phyloP scores from a whole-genome alignment of 2,329 filamentous ascomycete genomes.

The Beauveria sp. region DNA sequence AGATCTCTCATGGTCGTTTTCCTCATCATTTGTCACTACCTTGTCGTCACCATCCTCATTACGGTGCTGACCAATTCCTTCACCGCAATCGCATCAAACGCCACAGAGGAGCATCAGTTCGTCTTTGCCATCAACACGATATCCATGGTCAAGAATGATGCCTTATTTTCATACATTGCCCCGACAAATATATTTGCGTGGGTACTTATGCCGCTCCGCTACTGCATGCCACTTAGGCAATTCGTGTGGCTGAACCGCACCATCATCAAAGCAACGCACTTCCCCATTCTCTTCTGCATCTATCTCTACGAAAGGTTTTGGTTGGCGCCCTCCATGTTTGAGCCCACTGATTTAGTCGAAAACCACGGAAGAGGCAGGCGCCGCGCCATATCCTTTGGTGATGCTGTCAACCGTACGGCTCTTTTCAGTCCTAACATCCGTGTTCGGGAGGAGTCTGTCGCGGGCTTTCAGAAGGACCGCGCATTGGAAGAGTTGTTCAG shows the following conservation, averaged over 20 bases:
- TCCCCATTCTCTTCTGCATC: conserved; percentile 78
- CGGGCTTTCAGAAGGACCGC: conserved; percentile 81
- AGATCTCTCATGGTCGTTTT: conserved; percentile 71
- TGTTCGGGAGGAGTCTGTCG: conserved; percentile 76
- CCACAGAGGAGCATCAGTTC: conserved; percentile 86
- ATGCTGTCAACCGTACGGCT: conserved; percentile 46
- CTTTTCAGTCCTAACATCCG: conserved; percentile 68
- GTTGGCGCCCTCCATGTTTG: conserved; percentile 67
- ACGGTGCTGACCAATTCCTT: conserved; percentile 96
- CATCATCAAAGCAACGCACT: conserved; percentile 85
- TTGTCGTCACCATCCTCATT: conserved; percentile 88
- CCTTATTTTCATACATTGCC: conserved; percentile 86
- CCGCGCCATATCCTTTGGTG: conserved; percentile 48
- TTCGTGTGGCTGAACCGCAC: conserved; percentile 85
- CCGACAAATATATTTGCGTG: conserved; percentile 89
- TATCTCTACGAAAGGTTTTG: conserved; percentile 80
- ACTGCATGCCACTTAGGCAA: conserved; percentile 66
- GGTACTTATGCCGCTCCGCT: conserved; percentile 77
- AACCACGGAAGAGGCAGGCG: conserved; percentile 46
- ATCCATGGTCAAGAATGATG: conserved; percentile 97
- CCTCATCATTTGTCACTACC: conserved; percentile 89
- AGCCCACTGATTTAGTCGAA: conserved; percentile 81
- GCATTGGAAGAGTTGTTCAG: conserved; percentile 89
- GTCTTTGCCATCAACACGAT: conserved; percentile 95
- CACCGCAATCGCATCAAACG: conserved; percentile 89